These are phyloP conservation scores for Psophocarpus tetragonolobus DNA, from an alignment of 306 rosid genomes.

Conservation along the genomic window DNA sequence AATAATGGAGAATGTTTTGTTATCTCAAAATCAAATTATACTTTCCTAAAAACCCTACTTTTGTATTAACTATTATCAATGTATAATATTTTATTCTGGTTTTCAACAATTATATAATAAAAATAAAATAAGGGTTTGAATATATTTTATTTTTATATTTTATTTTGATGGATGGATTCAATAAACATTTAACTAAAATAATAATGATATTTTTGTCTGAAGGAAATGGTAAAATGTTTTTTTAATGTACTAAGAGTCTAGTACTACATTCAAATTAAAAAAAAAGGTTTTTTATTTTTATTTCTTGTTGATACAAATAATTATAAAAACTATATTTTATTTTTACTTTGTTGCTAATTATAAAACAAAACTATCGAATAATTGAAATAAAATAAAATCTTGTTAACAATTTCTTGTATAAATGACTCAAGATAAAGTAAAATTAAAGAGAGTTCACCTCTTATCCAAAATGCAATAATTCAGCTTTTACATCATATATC, in stretches of 20 bases:
- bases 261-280: neutral
- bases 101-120: too few species aligned
- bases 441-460: neutral
- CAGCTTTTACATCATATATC: neutral
- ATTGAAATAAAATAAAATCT: neutral
- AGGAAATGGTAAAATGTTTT: neutral
- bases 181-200: neutral
- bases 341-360: neutral
- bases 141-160: neutral
- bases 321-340: neutral
- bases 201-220: neutral
- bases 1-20: too few species aligned
- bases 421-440: neutral
- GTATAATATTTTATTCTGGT: too few species aligned
- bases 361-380: neutral
- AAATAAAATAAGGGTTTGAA: too few species aligned
- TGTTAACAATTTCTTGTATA: neutral
- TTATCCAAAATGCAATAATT: neutral
- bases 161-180: neutral
- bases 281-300: neutral
- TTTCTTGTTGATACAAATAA: neutral
- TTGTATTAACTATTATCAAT: too few species aligned
- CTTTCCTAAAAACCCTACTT: too few species aligned
- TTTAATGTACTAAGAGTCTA: neutral
- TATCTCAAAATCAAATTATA: too few species aligned